These are phyloP conservation scores for Ceratobasidium papillatum DNA, from an alignment of 1,284 basidiomycete species.

Conservation along the genomic window DNA sequence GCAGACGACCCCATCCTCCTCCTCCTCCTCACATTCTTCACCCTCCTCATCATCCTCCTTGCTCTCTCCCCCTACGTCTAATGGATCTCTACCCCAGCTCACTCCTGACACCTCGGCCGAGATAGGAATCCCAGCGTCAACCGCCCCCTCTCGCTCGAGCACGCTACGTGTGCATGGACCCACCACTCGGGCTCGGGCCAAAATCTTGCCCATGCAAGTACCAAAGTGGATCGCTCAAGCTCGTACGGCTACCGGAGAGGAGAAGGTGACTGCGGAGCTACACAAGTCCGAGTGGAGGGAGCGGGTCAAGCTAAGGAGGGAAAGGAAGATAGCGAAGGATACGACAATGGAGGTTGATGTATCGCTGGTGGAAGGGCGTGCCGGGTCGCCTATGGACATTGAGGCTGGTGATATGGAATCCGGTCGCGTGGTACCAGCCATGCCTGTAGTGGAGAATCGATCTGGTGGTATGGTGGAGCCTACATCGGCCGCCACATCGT, in stretches of 20 bases:
- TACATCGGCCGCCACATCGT: too few species aligned
- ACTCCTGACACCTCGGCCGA: background rate
- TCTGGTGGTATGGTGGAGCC: too few species aligned
- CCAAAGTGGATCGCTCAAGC: background rate
- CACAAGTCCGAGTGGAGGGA: conserved; percentile 5
- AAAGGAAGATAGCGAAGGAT: background rate
- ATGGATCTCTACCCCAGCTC: background rate
- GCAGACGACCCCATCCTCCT: too few species aligned
- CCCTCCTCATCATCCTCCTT: too few species aligned
- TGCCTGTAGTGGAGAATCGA: too few species aligned
- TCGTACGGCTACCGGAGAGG: background rate
- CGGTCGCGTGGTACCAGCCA: too few species aligned
- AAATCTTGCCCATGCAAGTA: background rate
- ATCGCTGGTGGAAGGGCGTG: too few species aligned
- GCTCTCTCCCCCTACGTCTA: background rate
- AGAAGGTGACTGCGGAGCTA: background rate
- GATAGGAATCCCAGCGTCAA: background rate
- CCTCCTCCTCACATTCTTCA: too few species aligned
- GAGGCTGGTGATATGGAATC: too few species aligned
- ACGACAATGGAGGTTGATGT: too few species aligned
- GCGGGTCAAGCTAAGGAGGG: background rate
- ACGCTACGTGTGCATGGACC: background rate
- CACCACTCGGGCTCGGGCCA: background rate
- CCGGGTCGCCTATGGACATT: too few species aligned
- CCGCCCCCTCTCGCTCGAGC: background rate